Base-by-base conservation (phyloP, 2,329 filamentous ascomycete species). In the Sporothrix pallida region DNA sequence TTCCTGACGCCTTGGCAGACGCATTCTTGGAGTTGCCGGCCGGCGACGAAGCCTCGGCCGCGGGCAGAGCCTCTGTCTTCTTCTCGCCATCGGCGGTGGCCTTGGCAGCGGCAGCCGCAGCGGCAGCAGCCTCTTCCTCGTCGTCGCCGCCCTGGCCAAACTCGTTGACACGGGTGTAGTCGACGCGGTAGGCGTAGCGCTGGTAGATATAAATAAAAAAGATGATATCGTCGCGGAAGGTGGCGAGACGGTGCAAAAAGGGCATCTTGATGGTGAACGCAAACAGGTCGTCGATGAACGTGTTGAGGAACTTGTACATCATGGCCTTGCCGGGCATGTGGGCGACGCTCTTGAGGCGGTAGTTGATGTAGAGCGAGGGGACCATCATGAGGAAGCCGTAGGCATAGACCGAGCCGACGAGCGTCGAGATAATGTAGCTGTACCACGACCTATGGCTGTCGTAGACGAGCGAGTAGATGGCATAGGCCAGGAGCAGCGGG, bases 321-420 rank as follows among this genome's bases (percentile, higher is more conserved):
- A 99, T 96, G 67, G 96, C 94, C 84, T 94, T 95, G 77, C 88
- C 93, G 1, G 96, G 95, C 95, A 99, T 97, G 84, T 99, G 96
- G 12, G 96, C 96, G 48, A 98, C 93, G 77, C 91, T 92, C 87
- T 95, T 97, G 78, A 99, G 89, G 13, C 95, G 91, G 86, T 99
- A 99, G 87, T 99, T 99, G 89, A 99, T 99, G 86, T 98, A 99
- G 48, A 99, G 87, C 74, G 91, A 92, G 15, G 96, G 96, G 9
- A 99, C 92, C 96, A 99, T 99, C 94, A 99, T 97, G 75, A 99
- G 85, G 87, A 99, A 99, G 4, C 96, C 96, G 81, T 99, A 99
- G 0, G 96, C 95, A 82, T 99, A 99, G 70, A 99, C 96, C 60
- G 92, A 95, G 12, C 95, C 96, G 26, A 99, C 96, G 10, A 99